Conservation (phyloP, 2,329 filamentous ascomycete genomes). For the Fusarium oxysporum region DNA sequence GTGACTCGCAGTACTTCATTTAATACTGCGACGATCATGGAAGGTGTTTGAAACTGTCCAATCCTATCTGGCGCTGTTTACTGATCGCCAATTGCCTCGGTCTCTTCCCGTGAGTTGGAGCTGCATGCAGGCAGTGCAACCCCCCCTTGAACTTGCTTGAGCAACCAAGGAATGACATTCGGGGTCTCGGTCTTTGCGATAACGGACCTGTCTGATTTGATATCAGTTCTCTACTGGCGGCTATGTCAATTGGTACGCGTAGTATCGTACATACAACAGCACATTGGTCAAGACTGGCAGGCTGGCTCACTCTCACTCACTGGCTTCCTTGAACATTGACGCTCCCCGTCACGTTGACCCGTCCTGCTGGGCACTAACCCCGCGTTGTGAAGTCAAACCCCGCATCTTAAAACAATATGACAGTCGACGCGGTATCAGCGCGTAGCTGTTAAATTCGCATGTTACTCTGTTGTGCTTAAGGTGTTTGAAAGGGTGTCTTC, state of each 20-base stretch:
- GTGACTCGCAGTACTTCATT: constrained; percentile 30
- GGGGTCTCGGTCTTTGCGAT: constrained; percentile 33
- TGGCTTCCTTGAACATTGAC: constrained; percentile 10
- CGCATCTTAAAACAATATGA: constrained; percentile 37
- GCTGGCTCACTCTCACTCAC: neutral
- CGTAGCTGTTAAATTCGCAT: constrained; percentile 40
- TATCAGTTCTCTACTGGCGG: constrained; percentile 27
- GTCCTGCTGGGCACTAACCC: constrained; percentile 43
- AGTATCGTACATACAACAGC: neutral
- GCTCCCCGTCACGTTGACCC: constrained; percentile 41
- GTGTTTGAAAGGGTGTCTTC: constrained; percentile 25
- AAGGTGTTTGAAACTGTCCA: constrained; percentile 29
- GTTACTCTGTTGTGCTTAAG: constrained; percentile 15
- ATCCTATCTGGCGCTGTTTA: constrained; percentile 20
- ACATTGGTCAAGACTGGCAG: neutral
- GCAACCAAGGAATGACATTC: constrained; percentile 13
- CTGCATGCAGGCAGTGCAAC: constrained; percentile 26
- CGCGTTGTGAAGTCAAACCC: constrained; percentile 45
- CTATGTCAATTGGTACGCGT: neutral
- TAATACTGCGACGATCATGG: constrained; percentile 26
- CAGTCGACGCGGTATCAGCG: constrained; percentile 45
- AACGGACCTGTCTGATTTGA: constrained; percentile 36
- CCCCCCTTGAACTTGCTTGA: constrained; percentile 10
- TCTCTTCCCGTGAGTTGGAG: constrained; percentile 32
- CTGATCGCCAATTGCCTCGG: constrained; percentile 38